phyloP scores from a whole-genome alignment of 306 rosid genomes.

The Begonia masoniana region DNA sequence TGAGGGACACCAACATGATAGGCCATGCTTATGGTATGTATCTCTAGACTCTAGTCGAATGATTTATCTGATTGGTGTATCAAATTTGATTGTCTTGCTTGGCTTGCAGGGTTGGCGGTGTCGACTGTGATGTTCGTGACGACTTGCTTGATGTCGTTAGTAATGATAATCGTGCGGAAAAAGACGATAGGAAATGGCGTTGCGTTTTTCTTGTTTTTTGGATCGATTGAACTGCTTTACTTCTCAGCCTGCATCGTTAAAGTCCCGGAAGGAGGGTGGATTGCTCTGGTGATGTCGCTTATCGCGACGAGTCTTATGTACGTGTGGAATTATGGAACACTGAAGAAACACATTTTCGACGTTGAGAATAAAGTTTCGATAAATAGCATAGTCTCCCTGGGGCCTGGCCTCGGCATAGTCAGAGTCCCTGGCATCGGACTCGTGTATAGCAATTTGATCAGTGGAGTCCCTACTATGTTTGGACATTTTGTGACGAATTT shows the following conservation, averaged over 20 bases:
- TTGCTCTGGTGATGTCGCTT: constrained; percentile 31
- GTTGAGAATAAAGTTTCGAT: constrained; percentile 59
- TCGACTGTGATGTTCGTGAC: constrained; percentile 62
- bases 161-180: constrained; percentile 58
- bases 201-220: constrained; percentile 34
- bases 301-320: constrained; percentile 37
- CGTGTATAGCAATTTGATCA: constrained; percentile 33
- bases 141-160: constrained; percentile 63
- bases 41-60: neutral
- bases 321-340: constrained; percentile 62
- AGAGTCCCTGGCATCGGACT: constrained; percentile 61
- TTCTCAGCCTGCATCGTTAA: constrained; percentile 43
- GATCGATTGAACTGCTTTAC: constrained; percentile 51
- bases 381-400: constrained; percentile 29
- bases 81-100: constrained; percentile 15
- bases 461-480: constrained; percentile 44
- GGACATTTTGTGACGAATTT: constrained; percentile 59
- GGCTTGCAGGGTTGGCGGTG: constrained; percentile 43
- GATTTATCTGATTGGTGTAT: constrained; percentile 2
- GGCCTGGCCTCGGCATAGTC: constrained; percentile 51
- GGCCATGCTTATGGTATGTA: constrained; percentile 63
- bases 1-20: constrained; percentile 51
- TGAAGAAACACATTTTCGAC: constrained; percentile 52
- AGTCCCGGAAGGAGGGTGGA: constrained; percentile 62
- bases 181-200: constrained; percentile 27